Base-by-base conservation (phyloP, 192 early-diverging fungal genomes). In the Cetraspora pellucida region DNA sequence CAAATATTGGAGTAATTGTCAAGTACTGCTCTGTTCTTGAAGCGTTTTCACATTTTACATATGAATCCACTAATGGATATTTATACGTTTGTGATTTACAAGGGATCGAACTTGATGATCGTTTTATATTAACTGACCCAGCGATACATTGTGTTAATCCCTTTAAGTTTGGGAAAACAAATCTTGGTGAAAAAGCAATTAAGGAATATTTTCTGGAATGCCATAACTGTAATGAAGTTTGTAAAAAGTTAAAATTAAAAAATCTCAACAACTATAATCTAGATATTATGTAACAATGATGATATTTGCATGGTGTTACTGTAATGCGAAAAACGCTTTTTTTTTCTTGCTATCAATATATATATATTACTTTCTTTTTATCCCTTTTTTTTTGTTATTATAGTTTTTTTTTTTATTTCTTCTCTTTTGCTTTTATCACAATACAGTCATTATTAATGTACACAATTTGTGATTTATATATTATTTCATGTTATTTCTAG, bases 51-150 rank as follows among this genome's bases (percentile, higher is more conserved):
- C 72, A 73, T 46, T 73, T 73, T 21, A 73, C 72, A 11, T 73
- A 73, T 27, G 57, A 73, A 27, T 16, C 9, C 37, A 73, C 72
- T 3, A 37, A 43, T 16, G 57, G 57, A 19, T 73, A 73, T 73
- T 73, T 73, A 25, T 16, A 59, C 21, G 72, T 73, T 59, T 60
- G 9, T 73, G 72, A 73, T 10, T 37, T 73, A 44, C 72, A 73
- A 73, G 72, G 72, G 58, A 21, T 45, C 10, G 72, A 73, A 46
- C 30, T 58, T 19, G 1, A 16, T 0, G n/a, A 60, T 44, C 52
- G 37, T 7, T 73, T 73, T 9, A 58, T 73, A 17, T 21, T 73
- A 73, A 73, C 72, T 16, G 72, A 73, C 25, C 55, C 72, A 37
- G 72, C 72, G 14, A 73, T 73, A 73, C 72, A 73, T 43, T 73